These are phyloP conservation scores for Euphrasia confusa DNA, from an alignment of 257 asterid genomes.

Conservation along the genomic window DNA sequence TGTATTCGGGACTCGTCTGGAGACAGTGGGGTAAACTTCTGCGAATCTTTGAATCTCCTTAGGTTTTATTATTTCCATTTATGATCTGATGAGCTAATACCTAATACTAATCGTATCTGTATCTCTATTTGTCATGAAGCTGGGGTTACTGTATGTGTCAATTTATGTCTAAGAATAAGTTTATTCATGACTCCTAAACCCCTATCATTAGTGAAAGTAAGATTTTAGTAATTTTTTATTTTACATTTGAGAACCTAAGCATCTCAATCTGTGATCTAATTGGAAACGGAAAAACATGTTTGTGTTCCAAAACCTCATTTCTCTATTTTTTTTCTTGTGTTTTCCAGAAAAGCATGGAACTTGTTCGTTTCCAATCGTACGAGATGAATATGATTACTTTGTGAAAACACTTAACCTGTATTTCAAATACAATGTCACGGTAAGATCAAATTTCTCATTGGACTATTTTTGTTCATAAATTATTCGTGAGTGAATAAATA, in stretches of 20 bases:
- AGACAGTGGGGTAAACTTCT: slow-evolving; percentile 80
- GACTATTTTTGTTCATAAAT: background rate
- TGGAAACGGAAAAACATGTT: background rate
- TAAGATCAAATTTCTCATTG: slow-evolving; percentile 31
- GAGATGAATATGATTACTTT: slow-evolving; percentile 68
- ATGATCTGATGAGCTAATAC: slow-evolving; percentile 17
- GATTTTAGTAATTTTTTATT: background rate
- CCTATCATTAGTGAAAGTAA: background rate
- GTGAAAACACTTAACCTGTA: slow-evolving; percentile 58
- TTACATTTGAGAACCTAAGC: background rate
- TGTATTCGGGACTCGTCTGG: slow-evolving; percentile 30
- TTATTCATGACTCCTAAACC: background rate
- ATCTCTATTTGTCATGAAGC: slow-evolving; percentile 15
- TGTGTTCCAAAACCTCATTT: slow-evolving; percentile 17
- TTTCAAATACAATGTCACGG: slow-evolving; percentile 83
- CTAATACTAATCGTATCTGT: background rate
- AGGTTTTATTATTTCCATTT: slow-evolving; percentile 15
- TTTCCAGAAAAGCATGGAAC: slow-evolving; percentile 90
- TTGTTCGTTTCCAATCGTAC: slow-evolving; percentile 58
- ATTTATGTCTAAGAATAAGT: background rate
- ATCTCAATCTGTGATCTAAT: slow-evolving; percentile 4
- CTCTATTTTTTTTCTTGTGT: slow-evolving; percentile 7
- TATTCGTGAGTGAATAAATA: too few relatives aligned
- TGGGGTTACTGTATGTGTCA: slow-evolving; percentile 3
- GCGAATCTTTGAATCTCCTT: slow-evolving; percentile 19